phyloP scores from a whole-genome alignment of 371 early-diverging fungal genomes.

The Rhizopus microsporus region DNA sequence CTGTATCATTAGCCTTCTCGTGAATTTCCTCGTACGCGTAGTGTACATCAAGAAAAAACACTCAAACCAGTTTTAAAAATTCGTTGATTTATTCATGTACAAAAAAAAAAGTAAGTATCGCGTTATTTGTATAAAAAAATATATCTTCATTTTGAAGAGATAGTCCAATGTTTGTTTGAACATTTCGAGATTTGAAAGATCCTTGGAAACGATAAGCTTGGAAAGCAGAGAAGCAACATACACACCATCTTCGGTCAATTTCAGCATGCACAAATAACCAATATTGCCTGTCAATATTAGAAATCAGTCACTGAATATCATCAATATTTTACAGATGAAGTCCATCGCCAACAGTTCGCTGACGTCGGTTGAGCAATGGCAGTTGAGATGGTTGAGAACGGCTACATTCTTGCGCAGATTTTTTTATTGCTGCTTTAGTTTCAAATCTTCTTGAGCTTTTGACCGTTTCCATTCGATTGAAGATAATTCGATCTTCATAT shows the following conservation, averaged over 20 bases:
- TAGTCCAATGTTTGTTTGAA: slow-evolving; percentile 10
- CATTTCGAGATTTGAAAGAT: slow-evolving; percentile 1
- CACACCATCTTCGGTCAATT: slow-evolving; percentile 8
- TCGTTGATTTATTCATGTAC: no score
- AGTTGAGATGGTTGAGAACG: neutral
- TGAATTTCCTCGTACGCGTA: no score
- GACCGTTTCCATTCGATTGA: slow-evolving; percentile 9
- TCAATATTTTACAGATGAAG: slow-evolving; percentile 1
- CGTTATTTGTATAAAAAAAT: slow-evolving; percentile 4
- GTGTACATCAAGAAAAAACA: no score
- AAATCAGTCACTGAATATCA: neutral
- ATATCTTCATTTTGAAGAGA: slow-evolving; percentile 9
- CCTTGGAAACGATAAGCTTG: slow-evolving; percentile 3
- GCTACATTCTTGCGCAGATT: slow-evolving; percentile 1
- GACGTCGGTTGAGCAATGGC: neutral
- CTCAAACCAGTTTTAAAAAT: no score
- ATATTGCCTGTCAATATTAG: slow-evolving; percentile 4
- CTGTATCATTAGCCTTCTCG: no score
- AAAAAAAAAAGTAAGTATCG: neutral
- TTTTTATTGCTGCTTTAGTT: slow-evolving; percentile 8
- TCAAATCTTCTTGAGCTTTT: neutral
- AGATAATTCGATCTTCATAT: slow-evolving; percentile 3
- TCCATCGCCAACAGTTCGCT: slow-evolving; percentile 1
- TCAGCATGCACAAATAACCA: slow-evolving; percentile 8
- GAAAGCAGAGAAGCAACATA: slow-evolving; percentile 8